phyloP scores from a whole-genome alignment of 805 yeast genomes.

The Starmera quercuum region DNA sequence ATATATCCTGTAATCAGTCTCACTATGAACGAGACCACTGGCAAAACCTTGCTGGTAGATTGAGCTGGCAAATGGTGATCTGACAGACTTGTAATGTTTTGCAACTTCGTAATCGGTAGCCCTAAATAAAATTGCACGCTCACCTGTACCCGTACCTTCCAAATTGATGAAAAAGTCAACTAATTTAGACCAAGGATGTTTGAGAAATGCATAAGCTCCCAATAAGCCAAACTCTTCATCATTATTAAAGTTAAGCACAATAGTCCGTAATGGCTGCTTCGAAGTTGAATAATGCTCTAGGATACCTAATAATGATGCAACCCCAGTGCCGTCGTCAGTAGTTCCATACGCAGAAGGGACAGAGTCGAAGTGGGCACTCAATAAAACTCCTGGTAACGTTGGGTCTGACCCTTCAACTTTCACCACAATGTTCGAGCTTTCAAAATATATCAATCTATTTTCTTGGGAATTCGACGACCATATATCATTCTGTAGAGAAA shows the following conservation, averaged over 20 bases:
- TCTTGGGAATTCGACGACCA: conserved; percentile 33
- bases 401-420: conserved; percentile 59
- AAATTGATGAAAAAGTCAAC: conserved; percentile 66
- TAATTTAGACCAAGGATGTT: conserved; percentile 63
- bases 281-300: conserved; percentile 38
- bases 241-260: conserved; percentile 81
- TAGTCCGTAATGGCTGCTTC: conserved; percentile 57
- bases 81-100: conserved; percentile 44
- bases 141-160: conserved; percentile 91
- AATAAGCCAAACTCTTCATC: conserved; percentile 83
- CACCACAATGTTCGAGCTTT: conserved; percentile 74
- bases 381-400: conserved; percentile 53
- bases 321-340: conserved; percentile 89
- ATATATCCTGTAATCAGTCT: conserved; percentile 81
- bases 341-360: conserved; percentile 85
- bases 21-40: conserved; percentile 61
- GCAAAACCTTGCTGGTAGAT: conserved; percentile 81
- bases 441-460: conserved; percentile 60
- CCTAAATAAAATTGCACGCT: conserved; percentile 68
- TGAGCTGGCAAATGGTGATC: conserved; percentile 71
- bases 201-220: conserved; percentile 70
- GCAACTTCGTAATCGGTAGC: conserved; percentile 74
- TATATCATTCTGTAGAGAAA: conserved; percentile 42
- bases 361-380: conserved; percentile 85
- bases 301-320: conserved; percentile 71